Conservation (phyloP, 1,284 basidiomycete genomes). For the Sanghuangporus sanghuang region DNA sequence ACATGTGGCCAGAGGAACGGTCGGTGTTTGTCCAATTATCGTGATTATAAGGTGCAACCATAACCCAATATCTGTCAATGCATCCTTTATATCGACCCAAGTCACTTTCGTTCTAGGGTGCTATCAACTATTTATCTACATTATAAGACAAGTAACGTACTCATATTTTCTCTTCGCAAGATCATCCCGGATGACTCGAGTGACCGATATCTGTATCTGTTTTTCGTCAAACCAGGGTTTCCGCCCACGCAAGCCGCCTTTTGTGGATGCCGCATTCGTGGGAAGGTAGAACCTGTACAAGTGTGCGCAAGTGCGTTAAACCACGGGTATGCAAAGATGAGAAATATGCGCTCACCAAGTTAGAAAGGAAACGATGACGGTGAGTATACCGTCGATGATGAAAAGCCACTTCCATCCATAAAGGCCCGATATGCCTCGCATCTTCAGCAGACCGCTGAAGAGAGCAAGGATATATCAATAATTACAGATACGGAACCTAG, state of each 20-base stretch:
- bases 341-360: conserved; percentile 26
- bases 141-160: conserved; percentile 19
- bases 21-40: conserved; percentile 31
- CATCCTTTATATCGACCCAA: conserved; percentile 31
- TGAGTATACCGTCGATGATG: conserved; percentile 34
- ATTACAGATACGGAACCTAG: background rate
- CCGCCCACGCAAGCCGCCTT: conserved; percentile 29
- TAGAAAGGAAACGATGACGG: conserved; percentile 27
- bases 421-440: conserved; percentile 29
- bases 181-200: conserved; percentile 33
- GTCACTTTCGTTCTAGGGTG: conserved; percentile 27
- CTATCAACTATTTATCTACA: background rate
- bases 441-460: conserved; percentile 29
- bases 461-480: background rate
- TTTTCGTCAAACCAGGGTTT: conserved; percentile 32
- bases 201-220: conserved; percentile 31
- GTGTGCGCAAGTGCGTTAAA: no score
- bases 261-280: conserved; percentile 24
- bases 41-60: conserved; percentile 33
- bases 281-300: conserved; percentile 33
- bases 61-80: conserved; percentile 30
- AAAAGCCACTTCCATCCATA: conserved; percentile 39
- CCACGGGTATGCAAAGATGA: background rate
- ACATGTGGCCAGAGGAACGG: conserved; percentile 32
- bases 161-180: conserved; percentile 32